Base-by-base conservation (phyloP, 2,329 filamentous ascomycete genomes). In the Alternaria brassicae region DNA sequence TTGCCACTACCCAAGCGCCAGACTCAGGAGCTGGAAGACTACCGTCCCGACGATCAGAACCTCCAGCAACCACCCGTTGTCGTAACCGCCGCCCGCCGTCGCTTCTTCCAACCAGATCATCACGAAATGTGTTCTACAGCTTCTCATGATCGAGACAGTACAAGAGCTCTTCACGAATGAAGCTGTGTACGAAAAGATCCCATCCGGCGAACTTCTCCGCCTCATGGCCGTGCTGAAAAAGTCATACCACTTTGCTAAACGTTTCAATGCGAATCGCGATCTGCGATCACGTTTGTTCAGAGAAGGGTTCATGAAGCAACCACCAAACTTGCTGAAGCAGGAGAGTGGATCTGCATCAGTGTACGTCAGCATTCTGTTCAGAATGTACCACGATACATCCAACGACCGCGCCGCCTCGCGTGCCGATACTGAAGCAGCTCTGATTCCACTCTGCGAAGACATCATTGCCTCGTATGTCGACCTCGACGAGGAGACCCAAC, bases 41-140 rank as follows among this genome's bases (percentile, higher is more conserved):
- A 96, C 80, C 91, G 89, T 64, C 91, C 92, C 5, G 84, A 89
- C 36, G 60, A 70, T 6, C 58, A 68, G 23, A 88, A 86, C 53
- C 83, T 93, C 13, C 93, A 96, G 76, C 92, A 95, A 77, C 92
- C 96, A 60, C 92, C 94, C 0, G 86, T 97, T 6, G 91, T 96
- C 1, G 94, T 99, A 5, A 98, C 95, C 1, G 92, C 93, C 2
- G 93, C 95, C 0, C 91, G 95, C 25, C 88, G 95, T 34, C 90
- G 93, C 52, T 97, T 97, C 82, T 99, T 99, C 85, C 85, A 99
- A 99, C 81, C 91, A 94, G 68, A 99, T 99, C 78, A 99, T 99
- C 78, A 97, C 94, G 13, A 94, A 96, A 67, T 99, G 95, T 76
- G 96, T 99, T 4, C 83, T 99, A 8, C 96, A 99, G 78, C 86